Percentiles rank a stretch among this genome's conserved stretches.
Conservation (phyloP, 176 grass and related monocot species). For the Cenchrus americanus region DNA sequence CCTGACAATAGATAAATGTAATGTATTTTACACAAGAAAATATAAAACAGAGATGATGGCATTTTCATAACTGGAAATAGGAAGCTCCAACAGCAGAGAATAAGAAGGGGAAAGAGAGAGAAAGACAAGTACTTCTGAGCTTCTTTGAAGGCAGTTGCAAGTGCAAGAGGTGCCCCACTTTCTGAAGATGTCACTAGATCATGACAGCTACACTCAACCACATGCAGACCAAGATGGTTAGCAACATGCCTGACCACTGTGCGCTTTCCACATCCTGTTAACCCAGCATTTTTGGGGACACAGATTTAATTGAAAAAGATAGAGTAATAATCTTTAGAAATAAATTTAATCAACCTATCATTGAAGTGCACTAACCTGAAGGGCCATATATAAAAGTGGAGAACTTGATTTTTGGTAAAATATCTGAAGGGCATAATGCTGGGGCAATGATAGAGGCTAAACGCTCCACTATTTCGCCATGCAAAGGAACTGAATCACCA, state of each 20-base stretch:
- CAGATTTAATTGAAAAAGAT: not conserved
- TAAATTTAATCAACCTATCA: not conserved
- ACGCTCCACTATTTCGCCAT: conserved; percentile 70
- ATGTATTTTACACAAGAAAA: not conserved
- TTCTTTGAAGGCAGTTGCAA: conserved; percentile 81
- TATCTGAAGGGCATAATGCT: conserved; percentile 74
- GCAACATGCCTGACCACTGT: conserved; percentile 81
- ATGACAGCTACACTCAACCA: conserved; percentile 89
- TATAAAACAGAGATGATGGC: not conserved
- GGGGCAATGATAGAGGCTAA: conserved; percentile 85
- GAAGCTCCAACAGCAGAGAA: conserved; percentile 9
- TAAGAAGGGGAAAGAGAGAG: conserved; percentile 25
- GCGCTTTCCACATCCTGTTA: conserved; percentile 82
- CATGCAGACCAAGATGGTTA: conserved; percentile 73
- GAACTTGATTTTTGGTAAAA: conserved; percentile 84
- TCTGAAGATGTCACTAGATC: conserved; percentile 81
- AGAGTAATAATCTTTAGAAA: not conserved
- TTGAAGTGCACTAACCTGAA: conserved; percentile 59
- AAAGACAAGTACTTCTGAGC: conserved; percentile 67
- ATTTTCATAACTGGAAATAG: conserved; percentile 28
- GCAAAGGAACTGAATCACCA: conserved; percentile 67
- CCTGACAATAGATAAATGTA: not conserved
- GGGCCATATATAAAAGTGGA: conserved; percentile 79
- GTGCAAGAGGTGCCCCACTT: conserved; percentile 72
- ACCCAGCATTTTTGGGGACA: conserved; percentile 1